phyloP scores from a whole-genome alignment of 176 grass and related monocot genomes.

The Zoysia pacifica region DNA sequence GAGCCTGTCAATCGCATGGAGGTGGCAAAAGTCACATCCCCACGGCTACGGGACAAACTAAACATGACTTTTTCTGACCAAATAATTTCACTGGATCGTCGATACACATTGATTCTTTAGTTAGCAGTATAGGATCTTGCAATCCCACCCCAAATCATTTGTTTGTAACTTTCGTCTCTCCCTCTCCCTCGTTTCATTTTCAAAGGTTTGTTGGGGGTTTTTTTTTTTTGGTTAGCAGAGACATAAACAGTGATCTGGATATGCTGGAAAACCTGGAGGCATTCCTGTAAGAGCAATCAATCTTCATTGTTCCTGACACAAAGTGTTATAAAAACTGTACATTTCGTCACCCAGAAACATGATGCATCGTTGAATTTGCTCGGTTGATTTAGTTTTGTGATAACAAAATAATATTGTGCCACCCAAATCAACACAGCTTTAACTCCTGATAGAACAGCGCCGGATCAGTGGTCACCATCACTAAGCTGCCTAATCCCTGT shows the following conservation, averaged over 20 bases:
- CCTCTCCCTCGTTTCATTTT: conserved; percentile 9
- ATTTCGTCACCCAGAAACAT: conserved; percentile 39
- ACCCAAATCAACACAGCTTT: neutral
- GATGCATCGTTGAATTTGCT: neutral
- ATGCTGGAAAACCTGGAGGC: conserved; percentile 48
- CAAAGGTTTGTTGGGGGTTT: conserved; percentile 38
- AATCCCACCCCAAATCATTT: conserved; percentile 23
- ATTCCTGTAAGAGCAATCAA: conserved; percentile 33
- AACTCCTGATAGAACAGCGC: neutral
- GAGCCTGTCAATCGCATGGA: conserved; percentile 71
- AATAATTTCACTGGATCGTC: conserved; percentile 35
- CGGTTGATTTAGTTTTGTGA: neutral
- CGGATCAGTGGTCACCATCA: neutral
- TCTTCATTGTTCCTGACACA: conserved; percentile 35
- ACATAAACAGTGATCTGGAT: conserved; percentile 29
- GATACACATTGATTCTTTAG: conserved; percentile 55
- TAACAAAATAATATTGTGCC: neutral
- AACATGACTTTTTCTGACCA: neutral
- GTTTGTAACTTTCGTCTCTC: conserved; percentile 19
- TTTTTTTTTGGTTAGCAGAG: conserved; percentile 9
- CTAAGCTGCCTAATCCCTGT: neutral
- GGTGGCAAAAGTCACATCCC: conserved; percentile 73
- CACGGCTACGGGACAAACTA: conserved; percentile 51
- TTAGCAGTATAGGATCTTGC: conserved; percentile 50
- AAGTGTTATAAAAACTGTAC: conserved; percentile 47